Percentiles rank a stretch among this genome's conserved stretches.
Evolutionary conservation across 176 grass and related monocot species (phyloP).

Genomic region (Lolium multiflorum): DNA sequence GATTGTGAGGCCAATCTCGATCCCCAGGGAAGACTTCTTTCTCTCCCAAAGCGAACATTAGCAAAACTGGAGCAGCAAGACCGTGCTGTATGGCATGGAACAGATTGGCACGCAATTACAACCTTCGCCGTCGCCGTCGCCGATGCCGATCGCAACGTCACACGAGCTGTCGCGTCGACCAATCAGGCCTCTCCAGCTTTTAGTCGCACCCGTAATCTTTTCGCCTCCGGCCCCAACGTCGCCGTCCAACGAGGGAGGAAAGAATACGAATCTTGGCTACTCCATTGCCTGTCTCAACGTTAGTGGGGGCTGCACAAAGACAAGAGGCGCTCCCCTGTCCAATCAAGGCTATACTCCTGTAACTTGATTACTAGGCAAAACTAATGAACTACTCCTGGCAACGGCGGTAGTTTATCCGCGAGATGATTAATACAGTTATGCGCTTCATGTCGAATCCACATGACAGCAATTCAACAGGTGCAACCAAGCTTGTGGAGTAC

Average conservation of each 20-base stretch:
- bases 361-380: background rate
- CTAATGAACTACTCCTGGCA: background rate
- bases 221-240: too few species aligned
- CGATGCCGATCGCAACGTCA: too few species aligned
- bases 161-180: too few species aligned
- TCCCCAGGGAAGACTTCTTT: background rate
- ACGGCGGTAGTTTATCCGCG: background rate
- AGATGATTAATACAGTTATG: background rate
- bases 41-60: background rate
- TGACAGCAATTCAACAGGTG: background rate
- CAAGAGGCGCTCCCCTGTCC: slow-evolving; percentile 38
- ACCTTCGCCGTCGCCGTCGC: too few species aligned
- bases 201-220: too few species aligned
- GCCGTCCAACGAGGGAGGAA: slow-evolving; percentile 33
- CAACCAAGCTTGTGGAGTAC: background rate
- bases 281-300: background rate
- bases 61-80: background rate
- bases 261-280: slow-evolving; percentile 46
- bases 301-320: slow-evolving; percentile 34
- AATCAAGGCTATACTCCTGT: slow-evolving; percentile 29
- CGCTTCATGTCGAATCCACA: background rate
- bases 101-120: background rate
- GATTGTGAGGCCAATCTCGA: slow-evolving; percentile 16
- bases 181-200: too few species aligned
- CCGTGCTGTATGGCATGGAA: background rate